These are phyloP conservation scores for Haplosporangium sp. DNA, from an alignment of 371 early-diverging fungal species.

Conservation along the genomic window DNA sequence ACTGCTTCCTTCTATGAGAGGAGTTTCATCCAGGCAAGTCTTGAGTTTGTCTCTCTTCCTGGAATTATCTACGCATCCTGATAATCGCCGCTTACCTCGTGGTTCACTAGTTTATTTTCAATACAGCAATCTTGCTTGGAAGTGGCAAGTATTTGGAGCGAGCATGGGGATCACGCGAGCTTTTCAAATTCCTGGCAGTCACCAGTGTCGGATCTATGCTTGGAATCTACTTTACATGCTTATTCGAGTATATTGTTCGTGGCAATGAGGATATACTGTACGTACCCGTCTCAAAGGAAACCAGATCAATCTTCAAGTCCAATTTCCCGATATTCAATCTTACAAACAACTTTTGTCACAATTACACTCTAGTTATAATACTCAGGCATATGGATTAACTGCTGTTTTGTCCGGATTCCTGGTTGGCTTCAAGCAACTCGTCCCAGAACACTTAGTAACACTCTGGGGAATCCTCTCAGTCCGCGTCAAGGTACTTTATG, in stretches of 20 bases:
- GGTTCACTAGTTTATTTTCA: slow-evolving; percentile 58
- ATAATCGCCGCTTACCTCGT: background rate
- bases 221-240: slow-evolving; percentile 65
- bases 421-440: slow-evolving; percentile 83
- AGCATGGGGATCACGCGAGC: slow-evolving; percentile 78
- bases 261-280: slow-evolving; percentile 64
- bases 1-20: slow-evolving; percentile 39
- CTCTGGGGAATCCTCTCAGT: slow-evolving; percentile 69
- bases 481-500: slow-evolving; percentile 56
- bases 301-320: too few relatives aligned
- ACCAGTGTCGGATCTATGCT: slow-evolving; percentile 66
- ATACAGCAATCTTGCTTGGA: slow-evolving; percentile 60
- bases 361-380: slow-evolving; percentile 50
- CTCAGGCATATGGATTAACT: slow-evolving; percentile 75
- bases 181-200: slow-evolving; percentile 70
- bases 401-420: slow-evolving; percentile 75
- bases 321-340: too few relatives aligned
- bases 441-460: slow-evolving; percentile 72
- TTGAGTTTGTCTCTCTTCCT: background rate
- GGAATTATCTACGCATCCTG: too few relatives aligned
- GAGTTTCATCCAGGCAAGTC: slow-evolving; percentile 26
- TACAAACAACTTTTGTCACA: too few relatives aligned
- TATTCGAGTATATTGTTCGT: slow-evolving; percentile 69
- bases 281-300: background rate
- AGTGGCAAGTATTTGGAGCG: slow-evolving; percentile 82